phyloP scores from a whole-genome alignment of 192 early-diverging fungal genomes.

The Rhizophagus sp. region DNA sequence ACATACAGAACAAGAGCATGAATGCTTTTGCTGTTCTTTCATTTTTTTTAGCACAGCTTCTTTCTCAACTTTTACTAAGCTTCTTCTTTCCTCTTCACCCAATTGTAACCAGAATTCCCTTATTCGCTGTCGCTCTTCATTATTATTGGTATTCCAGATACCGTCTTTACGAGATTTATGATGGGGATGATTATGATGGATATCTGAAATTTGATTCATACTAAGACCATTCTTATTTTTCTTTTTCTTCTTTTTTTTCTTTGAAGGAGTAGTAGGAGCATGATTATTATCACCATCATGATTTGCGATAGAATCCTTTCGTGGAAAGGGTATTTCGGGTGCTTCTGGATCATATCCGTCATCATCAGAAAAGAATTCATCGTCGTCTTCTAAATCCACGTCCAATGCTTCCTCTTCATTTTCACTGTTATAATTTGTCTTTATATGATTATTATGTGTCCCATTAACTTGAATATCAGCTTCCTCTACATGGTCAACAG shows the following conservation, averaged over 20 bases:
- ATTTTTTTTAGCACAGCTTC: constrained; percentile 86
- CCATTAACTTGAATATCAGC: constrained; percentile 13
- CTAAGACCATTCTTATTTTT: constrained; percentile 46
- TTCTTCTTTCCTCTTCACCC: constrained; percentile 75
- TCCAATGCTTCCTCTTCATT: not conserved
- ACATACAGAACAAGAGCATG: constrained; percentile 83
- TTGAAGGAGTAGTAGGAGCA: constrained; percentile 25
- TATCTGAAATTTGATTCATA: constrained; percentile 19
- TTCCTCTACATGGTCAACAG: constrained; percentile 9
- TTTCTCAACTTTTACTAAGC: constrained; percentile 82
- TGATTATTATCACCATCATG: constrained; percentile 19
- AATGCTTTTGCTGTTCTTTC: constrained; percentile 86
- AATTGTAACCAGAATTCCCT: constrained; percentile 85
- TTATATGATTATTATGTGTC: constrained; percentile 1
- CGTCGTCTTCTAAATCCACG: constrained; percentile 35
- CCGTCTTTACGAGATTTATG: constrained; percentile 51
- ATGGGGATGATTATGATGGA: constrained; percentile 23
- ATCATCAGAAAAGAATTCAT: constrained; percentile 51
- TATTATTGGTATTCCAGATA: constrained; percentile 71
- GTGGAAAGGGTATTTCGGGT: constrained; percentile 36
- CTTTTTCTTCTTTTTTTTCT: constrained; percentile 56
- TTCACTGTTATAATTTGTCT: constrained; percentile 4
- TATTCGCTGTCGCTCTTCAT: constrained; percentile 76
- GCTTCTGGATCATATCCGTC: constrained; percentile 49
- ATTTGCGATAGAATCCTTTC: constrained; percentile 24